Evolutionary conservation across 2,329 filamentous ascomycete genomes (phyloP).

Genomic region (Fusarium sp.): DNA sequence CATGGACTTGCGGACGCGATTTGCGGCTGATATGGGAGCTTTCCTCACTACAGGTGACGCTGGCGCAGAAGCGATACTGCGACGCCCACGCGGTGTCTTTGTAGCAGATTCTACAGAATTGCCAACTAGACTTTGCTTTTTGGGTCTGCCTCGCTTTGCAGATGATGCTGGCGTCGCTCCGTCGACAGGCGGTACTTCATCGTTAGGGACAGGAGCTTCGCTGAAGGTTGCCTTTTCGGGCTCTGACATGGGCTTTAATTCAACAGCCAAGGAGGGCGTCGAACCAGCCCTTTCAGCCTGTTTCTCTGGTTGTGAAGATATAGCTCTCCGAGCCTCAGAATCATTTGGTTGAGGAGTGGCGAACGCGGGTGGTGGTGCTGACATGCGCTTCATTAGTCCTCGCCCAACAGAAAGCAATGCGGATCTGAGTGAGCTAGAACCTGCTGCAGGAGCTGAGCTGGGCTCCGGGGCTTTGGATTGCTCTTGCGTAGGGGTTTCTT

Average conservation of each 20-base stretch:
- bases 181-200: not conserved
- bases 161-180: constrained; percentile 8
- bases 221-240: constrained; percentile 33
- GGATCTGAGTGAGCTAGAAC: not conserved
- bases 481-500: constrained; percentile 12
- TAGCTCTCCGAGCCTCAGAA: constrained; percentile 1
- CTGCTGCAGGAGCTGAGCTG: constrained; percentile 8
- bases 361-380: constrained; percentile 28
- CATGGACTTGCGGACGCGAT: constrained; percentile 43
- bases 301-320: constrained; percentile 11
- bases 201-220: constrained; percentile 8
- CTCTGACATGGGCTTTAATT: constrained; percentile 27
- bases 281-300: constrained; percentile 19
- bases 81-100: constrained; percentile 26
- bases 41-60: constrained; percentile 29
- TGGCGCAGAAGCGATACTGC: constrained; percentile 28
- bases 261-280: constrained; percentile 35
- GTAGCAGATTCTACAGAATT: constrained; percentile 11
- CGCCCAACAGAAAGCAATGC: constrained; percentile 28
- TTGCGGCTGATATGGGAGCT: constrained; percentile 18
- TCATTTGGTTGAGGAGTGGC: constrained; percentile 8
- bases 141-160: constrained; percentile 33
- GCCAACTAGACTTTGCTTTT: constrained; percentile 20
- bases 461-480: not conserved
- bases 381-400: constrained; percentile 34